These are phyloP conservation scores for Straminergon stramineum DNA, from an alignment of 225 moss, liverwort and hornwort genomes.

Conservation along the genomic window DNA sequence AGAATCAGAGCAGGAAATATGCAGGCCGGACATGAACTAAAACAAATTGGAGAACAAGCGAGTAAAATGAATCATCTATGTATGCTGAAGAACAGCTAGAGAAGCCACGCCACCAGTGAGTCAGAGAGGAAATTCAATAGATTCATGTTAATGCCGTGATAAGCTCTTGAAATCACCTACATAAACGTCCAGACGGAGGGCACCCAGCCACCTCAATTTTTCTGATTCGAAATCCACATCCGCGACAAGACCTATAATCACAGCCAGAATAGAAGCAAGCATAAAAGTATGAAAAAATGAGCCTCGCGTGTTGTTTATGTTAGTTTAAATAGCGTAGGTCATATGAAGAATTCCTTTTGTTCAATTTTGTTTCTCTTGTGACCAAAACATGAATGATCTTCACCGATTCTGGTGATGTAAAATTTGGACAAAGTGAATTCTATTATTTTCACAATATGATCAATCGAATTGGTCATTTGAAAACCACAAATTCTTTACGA, in stretches of 20 bases:
- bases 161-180: conserved; percentile 30
- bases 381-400: neutral
- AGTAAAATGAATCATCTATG: neutral
- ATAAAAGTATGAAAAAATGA: neutral
- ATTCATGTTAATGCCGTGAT: neutral
- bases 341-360: neutral
- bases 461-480: neutral
- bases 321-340: neutral
- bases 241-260: conserved; percentile 59
- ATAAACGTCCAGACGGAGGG: conserved; percentile 72
- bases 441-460: neutral
- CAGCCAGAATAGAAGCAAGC: neutral
- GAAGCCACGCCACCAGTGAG: neutral
- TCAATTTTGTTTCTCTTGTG: neutral
- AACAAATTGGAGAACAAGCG: neutral
- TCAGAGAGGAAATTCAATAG: neutral
- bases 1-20: neutral
- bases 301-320: neutral
- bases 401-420: neutral
- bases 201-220: conserved; percentile 64
- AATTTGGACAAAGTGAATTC: neutral
- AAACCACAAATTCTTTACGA: neutral
- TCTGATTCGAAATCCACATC: conserved; percentile 96
- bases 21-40: neutral
- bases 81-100: neutral